Conservation (phyloP, 2,329 filamentous ascomycete species). For the Dothideomycetes sp. region DNA sequence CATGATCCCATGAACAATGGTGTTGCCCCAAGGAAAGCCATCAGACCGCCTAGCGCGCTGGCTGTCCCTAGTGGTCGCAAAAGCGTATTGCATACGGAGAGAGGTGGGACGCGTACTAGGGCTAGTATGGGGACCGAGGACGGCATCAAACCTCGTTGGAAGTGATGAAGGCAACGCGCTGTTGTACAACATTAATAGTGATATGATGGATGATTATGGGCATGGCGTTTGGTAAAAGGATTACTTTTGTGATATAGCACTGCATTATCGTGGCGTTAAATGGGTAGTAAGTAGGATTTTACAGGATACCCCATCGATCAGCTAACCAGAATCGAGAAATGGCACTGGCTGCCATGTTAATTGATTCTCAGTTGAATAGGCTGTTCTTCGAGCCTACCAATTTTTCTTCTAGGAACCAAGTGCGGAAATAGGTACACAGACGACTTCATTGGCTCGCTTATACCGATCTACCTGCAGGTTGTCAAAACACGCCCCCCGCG, state of each 20-base stretch:
- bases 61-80: neutral
- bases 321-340: neutral
- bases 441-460: neutral
- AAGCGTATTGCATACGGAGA: neutral
- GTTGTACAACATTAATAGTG: too few relatives aligned
- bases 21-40: neutral
- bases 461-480: too few relatives aligned
- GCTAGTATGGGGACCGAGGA: neutral
- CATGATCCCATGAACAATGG: neutral
- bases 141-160: neutral
- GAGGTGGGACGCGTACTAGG: neutral
- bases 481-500: neutral
- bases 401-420: too few relatives aligned
- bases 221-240: too few relatives aligned
- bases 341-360: neutral
- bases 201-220: too few relatives aligned
- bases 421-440: too few relatives aligned
- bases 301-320: neutral
- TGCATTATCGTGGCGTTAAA: too few relatives aligned
- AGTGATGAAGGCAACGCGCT: neutral
- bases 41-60: neutral
- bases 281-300: too few relatives aligned
- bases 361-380: too few relatives aligned
- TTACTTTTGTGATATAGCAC: too few relatives aligned
- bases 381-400: too few relatives aligned